Evolutionary conservation across 306 rosid species (phyloP).

Genomic region (Cucurbita moschata): DNA sequence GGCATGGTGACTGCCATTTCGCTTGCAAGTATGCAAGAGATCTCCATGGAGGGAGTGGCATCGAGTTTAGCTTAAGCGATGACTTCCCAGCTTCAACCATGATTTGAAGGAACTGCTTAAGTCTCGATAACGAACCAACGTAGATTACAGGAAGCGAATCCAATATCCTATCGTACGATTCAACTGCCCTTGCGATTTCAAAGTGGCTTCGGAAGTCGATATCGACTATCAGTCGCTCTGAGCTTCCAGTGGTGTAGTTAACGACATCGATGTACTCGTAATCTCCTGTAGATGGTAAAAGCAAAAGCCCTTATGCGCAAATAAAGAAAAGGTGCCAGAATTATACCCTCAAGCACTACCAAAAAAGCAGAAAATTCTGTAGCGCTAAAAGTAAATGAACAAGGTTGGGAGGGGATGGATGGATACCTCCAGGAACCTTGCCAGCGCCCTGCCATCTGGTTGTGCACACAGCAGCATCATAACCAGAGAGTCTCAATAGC

Average conservation of each 20-base stretch:
- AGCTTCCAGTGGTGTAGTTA: slow-evolving; percentile 26
- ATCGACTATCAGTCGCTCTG: slow-evolving; percentile 70
- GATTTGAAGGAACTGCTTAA: slow-evolving; percentile 59
- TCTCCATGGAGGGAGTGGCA: slow-evolving; percentile 98
- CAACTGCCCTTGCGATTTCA: slow-evolving; percentile 96
- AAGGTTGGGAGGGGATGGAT: background rate
- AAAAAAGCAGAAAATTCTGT: background rate
- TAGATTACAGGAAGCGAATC: slow-evolving; percentile 69
- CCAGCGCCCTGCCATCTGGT: slow-evolving; percentile 84
- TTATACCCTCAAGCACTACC: background rate
- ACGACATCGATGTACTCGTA: slow-evolving; percentile 84
- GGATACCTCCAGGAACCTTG: slow-evolving; percentile 92
- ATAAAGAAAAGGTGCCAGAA: background rate
- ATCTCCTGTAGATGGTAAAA: slow-evolving; percentile 47
- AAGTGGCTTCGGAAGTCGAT: slow-evolving; percentile 90
- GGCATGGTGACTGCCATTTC: slow-evolving; percentile 76
- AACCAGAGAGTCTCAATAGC: slow-evolving; percentile 62
- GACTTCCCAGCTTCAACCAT: slow-evolving; percentile 83
- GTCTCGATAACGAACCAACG: slow-evolving; percentile 60
- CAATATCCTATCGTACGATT: slow-evolving; percentile 62
- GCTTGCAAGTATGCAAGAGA: slow-evolving; percentile 73
- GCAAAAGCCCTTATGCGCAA: background rate
- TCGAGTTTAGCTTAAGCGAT: slow-evolving; percentile 84
- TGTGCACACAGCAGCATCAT: slow-evolving; percentile 79
- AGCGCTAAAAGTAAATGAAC: background rate